phyloP scores from a whole-genome alignment of 73 alveolate species.

The Loxodes magnus region DNA sequence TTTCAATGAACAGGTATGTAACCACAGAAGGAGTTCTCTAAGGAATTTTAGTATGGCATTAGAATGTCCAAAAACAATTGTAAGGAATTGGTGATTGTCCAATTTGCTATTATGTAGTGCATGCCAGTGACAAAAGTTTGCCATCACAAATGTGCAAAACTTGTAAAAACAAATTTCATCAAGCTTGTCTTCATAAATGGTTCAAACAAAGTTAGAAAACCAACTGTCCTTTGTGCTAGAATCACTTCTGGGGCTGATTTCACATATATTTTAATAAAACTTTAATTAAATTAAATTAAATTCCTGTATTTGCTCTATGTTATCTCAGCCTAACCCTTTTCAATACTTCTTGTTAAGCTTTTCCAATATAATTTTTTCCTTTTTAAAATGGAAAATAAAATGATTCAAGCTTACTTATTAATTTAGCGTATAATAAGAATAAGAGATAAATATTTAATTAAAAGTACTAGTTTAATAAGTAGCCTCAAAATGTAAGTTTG shows the following conservation, averaged over 20 bases:
- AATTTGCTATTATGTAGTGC: conserved; percentile 47
- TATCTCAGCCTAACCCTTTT: too few species aligned
- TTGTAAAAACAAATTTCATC: conserved; percentile 58
- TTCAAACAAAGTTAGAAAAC: conserved; percentile 42
- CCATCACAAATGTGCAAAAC: conserved; percentile 53
- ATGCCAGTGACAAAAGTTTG: conserved; percentile 31
- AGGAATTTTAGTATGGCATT: conserved; percentile 40
- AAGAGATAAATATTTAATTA: too few species aligned
- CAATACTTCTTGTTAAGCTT: too few species aligned
- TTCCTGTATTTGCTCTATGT: too few species aligned
- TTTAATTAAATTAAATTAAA: too few species aligned
- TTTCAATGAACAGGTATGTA: conserved; percentile 25
- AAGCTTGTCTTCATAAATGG: conserved; percentile 51
- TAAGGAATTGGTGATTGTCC: conserved; percentile 56
- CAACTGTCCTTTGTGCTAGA: conserved; percentile 57
- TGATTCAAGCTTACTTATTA: too few species aligned
- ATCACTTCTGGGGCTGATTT: conserved; percentile 39
- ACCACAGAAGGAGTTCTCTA: conserved; percentile 23
- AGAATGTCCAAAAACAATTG: conserved; percentile 38
- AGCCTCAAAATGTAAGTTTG: too few species aligned
- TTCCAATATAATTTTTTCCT: too few species aligned
- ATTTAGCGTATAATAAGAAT: too few species aligned
- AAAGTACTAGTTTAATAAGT: too few species aligned
- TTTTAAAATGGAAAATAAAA: too few species aligned
- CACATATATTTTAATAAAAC: background rate